Conservation (phyloP, 495 filamentous ascomycete genomes). For the Sporormia fimetaria region DNA sequence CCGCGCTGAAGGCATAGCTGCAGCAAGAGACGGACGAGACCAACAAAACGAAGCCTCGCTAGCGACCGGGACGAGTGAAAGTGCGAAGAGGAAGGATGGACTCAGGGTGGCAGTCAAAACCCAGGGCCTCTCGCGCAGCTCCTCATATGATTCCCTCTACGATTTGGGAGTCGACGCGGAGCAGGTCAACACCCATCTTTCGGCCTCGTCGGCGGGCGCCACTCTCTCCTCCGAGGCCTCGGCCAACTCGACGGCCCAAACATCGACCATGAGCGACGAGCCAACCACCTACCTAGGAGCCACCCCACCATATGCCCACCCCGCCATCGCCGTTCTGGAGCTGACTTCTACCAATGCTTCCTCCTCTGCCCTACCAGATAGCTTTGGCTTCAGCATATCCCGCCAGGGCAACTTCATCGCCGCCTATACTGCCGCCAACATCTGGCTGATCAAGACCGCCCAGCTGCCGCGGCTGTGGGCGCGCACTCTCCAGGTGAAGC, state of each 20-base stretch:
- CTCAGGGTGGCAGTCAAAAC: background rate
- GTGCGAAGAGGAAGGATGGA: slow-evolving; percentile 3
- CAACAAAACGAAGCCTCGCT: no score
- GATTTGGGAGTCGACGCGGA: slow-evolving; percentile 12
- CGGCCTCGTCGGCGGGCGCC: slow-evolving; percentile 15
- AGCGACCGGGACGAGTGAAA: slow-evolving; percentile 13
- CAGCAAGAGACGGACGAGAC: no score
- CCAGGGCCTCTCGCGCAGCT: slow-evolving; percentile 4
- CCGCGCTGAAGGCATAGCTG: no score
- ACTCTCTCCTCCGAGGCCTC: slow-evolving; percentile 20
- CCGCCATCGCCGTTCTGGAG: slow-evolving; percentile 21
- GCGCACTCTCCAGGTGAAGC: slow-evolving; percentile 53
- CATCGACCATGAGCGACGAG: slow-evolving; percentile 20
- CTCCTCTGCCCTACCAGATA: slow-evolving; percentile 26
- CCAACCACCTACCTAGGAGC: slow-evolving; percentile 6
- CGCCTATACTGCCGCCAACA: slow-evolving; percentile 18
- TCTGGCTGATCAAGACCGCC: slow-evolving; percentile 24
- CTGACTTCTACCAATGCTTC: slow-evolving; percentile 23
- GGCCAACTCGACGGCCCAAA: slow-evolving; percentile 21
- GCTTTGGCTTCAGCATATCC: slow-evolving; percentile 25
- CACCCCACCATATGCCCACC: slow-evolving; percentile 13
- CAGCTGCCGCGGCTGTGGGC: slow-evolving; percentile 21
- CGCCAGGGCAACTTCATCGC: slow-evolving; percentile 22
- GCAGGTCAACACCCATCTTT: slow-evolving; percentile 11
- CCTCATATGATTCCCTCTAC: slow-evolving; percentile 10